Percentiles rank a stretch among this genome's conserved stretches.
These are phyloP conservation scores for Aspergillus aculeatus DNA, from an alignment of 2,329 filamentous ascomycete species.

Conservation along the genomic window DNA sequence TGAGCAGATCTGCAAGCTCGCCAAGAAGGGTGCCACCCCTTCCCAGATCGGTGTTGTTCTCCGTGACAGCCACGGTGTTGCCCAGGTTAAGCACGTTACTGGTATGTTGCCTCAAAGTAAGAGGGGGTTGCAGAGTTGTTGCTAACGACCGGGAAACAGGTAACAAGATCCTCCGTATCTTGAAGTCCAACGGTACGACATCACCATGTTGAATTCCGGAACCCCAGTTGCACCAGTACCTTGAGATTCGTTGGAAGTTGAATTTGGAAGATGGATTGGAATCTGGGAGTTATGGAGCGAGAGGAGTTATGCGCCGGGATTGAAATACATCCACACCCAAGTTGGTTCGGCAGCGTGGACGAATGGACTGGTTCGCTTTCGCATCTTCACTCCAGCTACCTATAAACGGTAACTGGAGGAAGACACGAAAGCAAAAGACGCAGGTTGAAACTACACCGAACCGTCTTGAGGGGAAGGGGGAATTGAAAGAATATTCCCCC, in stretches of 20 bases:
- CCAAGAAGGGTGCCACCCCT: slow-evolving; percentile 96
- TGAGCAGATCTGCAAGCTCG: slow-evolving; percentile 98
- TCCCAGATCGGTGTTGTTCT: slow-evolving; percentile 99
- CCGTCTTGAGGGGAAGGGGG: background rate
- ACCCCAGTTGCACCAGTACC: slow-evolving; percentile 5
- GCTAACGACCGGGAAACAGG: slow-evolving; percentile 58
- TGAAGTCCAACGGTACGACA: slow-evolving; percentile 89
- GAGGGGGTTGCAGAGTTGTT: background rate
- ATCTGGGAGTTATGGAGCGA: background rate
- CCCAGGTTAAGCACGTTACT: slow-evolving; percentile 96
- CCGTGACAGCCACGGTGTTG: slow-evolving; percentile 95
- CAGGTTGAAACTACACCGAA: background rate
- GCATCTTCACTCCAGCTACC: background rate
- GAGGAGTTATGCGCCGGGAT: background rate
- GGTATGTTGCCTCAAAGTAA: slow-evolving; percentile 58
- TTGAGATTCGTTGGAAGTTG: background rate
- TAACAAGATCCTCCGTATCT: slow-evolving; percentile 99
- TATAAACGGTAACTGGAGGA: background rate
- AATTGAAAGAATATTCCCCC: background rate
- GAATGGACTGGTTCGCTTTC: background rate
- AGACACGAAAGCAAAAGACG: background rate
- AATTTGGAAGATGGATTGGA: background rate
- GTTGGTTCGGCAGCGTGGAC: background rate
- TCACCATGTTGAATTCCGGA: slow-evolving; percentile 17
- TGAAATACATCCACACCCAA: background rate